Conservation (phyloP, 768 basidiomycete species). For the Obba rivulosa region DNA sequence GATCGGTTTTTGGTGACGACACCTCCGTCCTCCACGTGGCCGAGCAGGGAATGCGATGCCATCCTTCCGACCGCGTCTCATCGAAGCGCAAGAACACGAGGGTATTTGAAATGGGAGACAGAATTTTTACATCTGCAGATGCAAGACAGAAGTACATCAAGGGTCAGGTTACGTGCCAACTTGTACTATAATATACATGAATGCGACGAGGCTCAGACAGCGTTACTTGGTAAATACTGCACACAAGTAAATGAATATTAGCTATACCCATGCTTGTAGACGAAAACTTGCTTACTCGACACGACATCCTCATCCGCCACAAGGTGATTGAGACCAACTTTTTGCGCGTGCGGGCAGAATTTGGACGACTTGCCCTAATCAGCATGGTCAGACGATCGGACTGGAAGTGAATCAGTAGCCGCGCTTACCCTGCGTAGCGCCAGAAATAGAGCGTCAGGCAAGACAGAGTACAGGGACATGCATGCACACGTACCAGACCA, state of each 20-base stretch:
- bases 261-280: too few relatives aligned
- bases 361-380: slow-evolving; percentile 87
- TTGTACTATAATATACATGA: too few relatives aligned
- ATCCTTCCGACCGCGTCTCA: too few relatives aligned
- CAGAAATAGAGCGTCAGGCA: not conserved
- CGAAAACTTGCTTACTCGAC: slow-evolving; percentile 55
- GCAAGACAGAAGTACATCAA: too few relatives aligned
- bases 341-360: slow-evolving; percentile 91
- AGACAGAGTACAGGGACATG: slow-evolving; percentile 6
- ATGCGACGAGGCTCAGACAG: too few relatives aligned
- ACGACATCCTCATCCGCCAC: slow-evolving; percentile 89
- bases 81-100: too few relatives aligned
- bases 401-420: not conserved
- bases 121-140: too few relatives aligned
- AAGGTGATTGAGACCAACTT: slow-evolving; percentile 79
- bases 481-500: slow-evolving; percentile 71
- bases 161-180: too few relatives aligned
- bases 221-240: slow-evolving; percentile 33
- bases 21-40: too few relatives aligned
- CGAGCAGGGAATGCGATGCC: too few relatives aligned
- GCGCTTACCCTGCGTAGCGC: slow-evolving; percentile 13
- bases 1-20: too few relatives aligned
- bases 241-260: not conserved
- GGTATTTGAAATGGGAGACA: too few relatives aligned
- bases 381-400: slow-evolving; percentile 3